These are phyloP conservation scores for Dioszegia crocea DNA, from an alignment of 768 basidiomycete species.

Conservation along the genomic window DNA sequence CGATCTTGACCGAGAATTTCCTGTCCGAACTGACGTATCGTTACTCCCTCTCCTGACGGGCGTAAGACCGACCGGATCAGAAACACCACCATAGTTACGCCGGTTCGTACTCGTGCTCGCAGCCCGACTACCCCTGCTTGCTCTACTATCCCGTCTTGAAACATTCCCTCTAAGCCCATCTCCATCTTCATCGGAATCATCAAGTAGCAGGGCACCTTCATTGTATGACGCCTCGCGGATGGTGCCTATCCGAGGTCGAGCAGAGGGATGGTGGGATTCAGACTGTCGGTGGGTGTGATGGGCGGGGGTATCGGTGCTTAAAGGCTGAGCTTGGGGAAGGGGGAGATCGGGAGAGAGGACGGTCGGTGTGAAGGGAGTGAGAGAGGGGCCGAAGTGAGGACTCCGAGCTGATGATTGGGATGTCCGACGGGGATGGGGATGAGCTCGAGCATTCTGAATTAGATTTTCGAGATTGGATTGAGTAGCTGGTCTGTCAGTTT, in stretches of 20 bases:
- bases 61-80: constrained; percentile 16
- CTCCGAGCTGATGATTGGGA: constrained; percentile 9
- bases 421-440: constrained; percentile 31
- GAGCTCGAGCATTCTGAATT: constrained; percentile 34
- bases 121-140: not conserved
- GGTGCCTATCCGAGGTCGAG: constrained; percentile 17
- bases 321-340: constrained; percentile 2
- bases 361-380: not conserved
- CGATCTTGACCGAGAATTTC: constrained; percentile 33
- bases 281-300: not conserved
- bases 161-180: constrained; percentile 1
- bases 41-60: not conserved
- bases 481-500: constrained; percentile 24
- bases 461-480: constrained; percentile 44
- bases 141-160: not conserved
- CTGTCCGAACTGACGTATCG: constrained; percentile 5
- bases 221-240: constrained; percentile 33
- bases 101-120: constrained; percentile 5
- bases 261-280: not conserved
- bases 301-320: constrained; percentile 4
- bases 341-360: not conserved
- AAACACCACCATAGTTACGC: constrained; percentile 20
- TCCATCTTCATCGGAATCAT: constrained; percentile 28
- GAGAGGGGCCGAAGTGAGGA: constrained; percentile 3
- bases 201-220: constrained; percentile 27